Evolutionary conservation across 371 early-diverging fungal genomes (phyloP), one percentile per base, ranked within the genome.

Genomic region (Actinomortierella wolfii): DNA sequence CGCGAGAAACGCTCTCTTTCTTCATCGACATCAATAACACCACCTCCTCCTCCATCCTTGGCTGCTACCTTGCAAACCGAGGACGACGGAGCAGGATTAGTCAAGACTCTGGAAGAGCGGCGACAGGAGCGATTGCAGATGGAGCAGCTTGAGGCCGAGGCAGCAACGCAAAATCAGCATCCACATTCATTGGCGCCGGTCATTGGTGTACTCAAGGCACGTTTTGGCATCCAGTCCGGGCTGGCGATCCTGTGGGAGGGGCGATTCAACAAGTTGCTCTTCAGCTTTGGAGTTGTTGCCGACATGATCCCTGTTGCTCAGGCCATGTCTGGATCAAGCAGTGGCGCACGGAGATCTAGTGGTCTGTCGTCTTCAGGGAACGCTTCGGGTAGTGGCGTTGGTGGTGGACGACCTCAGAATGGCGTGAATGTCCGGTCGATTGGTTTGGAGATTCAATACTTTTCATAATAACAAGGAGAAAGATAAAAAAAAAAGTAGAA

Each of bases 161-260:
- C 79, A 34, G 78, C 75, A 48, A n/a, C 81, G n/a, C 78, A 82
- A 45, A 34, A 11, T 11, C 34, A 11, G 7, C 34, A 34, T 11
- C 34, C 34, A 34, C 34, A 34, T 11, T 4, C 11, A 4, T 11
- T 34, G 34, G 34, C 34, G 7, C 73, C 73, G 18, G 61, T 71
- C 59, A 45, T 71, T 0, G 89, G 89, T 0, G 65, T 89, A 41
- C 81, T 89, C 46, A 89, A 89, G 64, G 82, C 82, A 15, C 68
- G 82, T 25, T 64, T 86, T 43, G 81, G 85, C 1, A 77, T 85
- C 11, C 70, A 61, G 20, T 67, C 81, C 59, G 87, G 87, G 26
- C 50, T 88, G 48, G 82, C 83, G 2, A 61, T 88, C 20, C 83
- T 88, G 82, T 88, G 86, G 85, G 89, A 88, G 60, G 89, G 89